phyloP scores from a whole-genome alignment of 805 yeast species.

The Lachancea waltii region DNA sequence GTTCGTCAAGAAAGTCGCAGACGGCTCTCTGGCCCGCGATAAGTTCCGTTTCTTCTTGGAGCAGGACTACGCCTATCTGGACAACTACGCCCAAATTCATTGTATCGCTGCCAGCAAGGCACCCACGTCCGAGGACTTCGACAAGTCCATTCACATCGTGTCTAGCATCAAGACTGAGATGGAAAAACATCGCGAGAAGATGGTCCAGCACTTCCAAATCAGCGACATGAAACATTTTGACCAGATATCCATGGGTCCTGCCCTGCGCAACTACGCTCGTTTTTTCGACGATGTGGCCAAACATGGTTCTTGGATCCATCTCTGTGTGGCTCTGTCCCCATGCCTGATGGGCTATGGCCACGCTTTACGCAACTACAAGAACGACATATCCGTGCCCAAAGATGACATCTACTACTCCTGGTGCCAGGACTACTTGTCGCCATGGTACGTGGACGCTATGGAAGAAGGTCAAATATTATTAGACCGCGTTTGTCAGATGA shows the following conservation, averaged over 20 bases:
- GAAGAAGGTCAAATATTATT: slow-evolving; percentile 43
- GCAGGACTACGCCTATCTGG: slow-evolving; percentile 63
- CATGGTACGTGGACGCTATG: slow-evolving; percentile 51
- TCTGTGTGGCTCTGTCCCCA: slow-evolving; percentile 65
- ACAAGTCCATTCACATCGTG: slow-evolving; percentile 45
- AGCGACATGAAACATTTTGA: slow-evolving; percentile 41
- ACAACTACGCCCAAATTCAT: slow-evolving; percentile 63
- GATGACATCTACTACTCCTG: slow-evolving; percentile 39
- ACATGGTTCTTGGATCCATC: slow-evolving; percentile 53
- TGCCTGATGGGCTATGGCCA: slow-evolving; percentile 67
- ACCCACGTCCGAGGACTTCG: slow-evolving; percentile 45
- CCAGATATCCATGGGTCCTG: slow-evolving; percentile 44
- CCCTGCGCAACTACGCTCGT: slow-evolving; percentile 55
- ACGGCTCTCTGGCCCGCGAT: slow-evolving; percentile 41
- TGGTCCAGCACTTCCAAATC: slow-evolving; percentile 34
- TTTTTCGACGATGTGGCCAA: slow-evolving; percentile 50
- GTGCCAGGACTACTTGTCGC: slow-evolving; percentile 56
- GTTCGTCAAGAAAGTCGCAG: slow-evolving; percentile 50
- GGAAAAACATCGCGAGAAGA: slow-evolving; percentile 46
- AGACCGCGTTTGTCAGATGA: slow-evolving; percentile 37
- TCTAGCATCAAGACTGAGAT: slow-evolving; percentile 50
- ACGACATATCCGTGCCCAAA: slow-evolving; percentile 27
- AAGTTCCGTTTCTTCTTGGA: slow-evolving; percentile 46
- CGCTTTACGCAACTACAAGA: slow-evolving; percentile 40
- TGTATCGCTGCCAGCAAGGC: slow-evolving; percentile 58